Evolutionary conservation across 352 stramenopile species (phyloP).

Genomic region (Thraustochytrium sp.): DNA sequence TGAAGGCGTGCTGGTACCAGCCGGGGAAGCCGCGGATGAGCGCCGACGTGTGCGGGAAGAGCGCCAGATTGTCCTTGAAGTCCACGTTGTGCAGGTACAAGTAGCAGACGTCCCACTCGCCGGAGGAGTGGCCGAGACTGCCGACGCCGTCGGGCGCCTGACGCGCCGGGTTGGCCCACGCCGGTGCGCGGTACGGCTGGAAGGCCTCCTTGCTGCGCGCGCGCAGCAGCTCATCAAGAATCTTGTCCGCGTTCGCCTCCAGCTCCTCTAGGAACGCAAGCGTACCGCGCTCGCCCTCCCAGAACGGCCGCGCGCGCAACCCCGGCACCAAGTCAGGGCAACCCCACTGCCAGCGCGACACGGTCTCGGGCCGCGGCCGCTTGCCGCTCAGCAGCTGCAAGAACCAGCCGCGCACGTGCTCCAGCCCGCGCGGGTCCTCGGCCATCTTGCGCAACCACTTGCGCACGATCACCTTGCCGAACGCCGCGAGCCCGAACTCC

Average conservation of each 20-base stretch:
- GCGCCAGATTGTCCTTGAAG: constrained; percentile 61
- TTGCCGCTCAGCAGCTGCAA: constrained; percentile 62
- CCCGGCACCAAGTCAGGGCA: constrained; percentile 63
- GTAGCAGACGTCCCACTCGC: constrained; percentile 80
- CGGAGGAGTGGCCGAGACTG: constrained; percentile 65
- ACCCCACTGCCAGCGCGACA: constrained; percentile 60
- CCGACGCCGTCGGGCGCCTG: constrained; percentile 66
- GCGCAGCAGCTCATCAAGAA: constrained; percentile 62
- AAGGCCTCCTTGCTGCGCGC: constrained; percentile 55
- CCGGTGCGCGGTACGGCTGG: constrained; percentile 67
- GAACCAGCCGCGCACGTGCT: constrained; percentile 61
- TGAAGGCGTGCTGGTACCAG: constrained; percentile 75
- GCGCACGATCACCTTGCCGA: constrained; percentile 9
- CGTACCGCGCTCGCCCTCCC: constrained; percentile 53
- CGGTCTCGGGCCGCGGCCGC: constrained; percentile 46
- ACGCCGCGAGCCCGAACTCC: not conserved
- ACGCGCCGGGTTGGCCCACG: constrained; percentile 61
- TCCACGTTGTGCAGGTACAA: constrained; percentile 75
- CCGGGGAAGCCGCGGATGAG: constrained; percentile 56
- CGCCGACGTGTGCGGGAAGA: constrained; percentile 62
- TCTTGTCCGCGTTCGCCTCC: constrained; percentile 54
- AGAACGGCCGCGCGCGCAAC: constrained; percentile 57
- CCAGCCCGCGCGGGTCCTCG: constrained; percentile 50
- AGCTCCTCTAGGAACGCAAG: constrained; percentile 52
- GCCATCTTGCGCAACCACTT: constrained; percentile 31